Evolutionary conservation across 495 filamentous ascomycete species (phyloP).

Genomic region (Penicillium roqueforti): DNA sequence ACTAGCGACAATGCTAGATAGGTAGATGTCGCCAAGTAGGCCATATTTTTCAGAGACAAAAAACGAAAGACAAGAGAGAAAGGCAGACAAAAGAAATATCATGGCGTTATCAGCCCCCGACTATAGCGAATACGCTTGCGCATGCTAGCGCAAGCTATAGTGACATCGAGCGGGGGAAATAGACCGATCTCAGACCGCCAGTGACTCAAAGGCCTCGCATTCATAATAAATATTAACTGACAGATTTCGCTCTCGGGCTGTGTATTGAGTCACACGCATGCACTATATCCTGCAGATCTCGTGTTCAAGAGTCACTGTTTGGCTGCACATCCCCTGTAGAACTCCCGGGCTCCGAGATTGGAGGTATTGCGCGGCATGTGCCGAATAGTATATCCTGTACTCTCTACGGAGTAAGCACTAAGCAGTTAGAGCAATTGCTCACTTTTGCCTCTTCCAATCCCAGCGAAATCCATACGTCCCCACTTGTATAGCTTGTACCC

Average conservation of each 20-base stretch:
- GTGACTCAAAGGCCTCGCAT: background rate
- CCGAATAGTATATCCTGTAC: background rate
- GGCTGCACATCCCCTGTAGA: background rate
- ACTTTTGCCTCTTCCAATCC: background rate
- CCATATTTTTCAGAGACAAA: conserved; percentile 19
- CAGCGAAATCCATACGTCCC: background rate
- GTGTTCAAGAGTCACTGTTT: background rate
- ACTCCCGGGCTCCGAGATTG: background rate
- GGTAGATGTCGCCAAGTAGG: conserved; percentile 14
- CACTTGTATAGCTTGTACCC: background rate
- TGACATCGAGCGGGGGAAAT: conserved; percentile 2
- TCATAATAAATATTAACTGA: background rate
- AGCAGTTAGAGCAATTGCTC: background rate
- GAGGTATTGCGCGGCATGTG: background rate
- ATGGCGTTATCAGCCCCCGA: background rate
- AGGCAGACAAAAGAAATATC: background rate
- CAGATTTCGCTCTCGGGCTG: background rate
- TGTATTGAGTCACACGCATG: background rate
- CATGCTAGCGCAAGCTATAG: background rate
- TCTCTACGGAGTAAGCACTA: background rate
- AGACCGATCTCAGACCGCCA: background rate
- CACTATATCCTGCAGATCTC: background rate
- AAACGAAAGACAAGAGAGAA: background rate
- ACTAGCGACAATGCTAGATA: conserved; percentile 27
- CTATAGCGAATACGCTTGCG: background rate